These are phyloP conservation scores for Trichomonas vaginalis DNA, from an alignment of 208 protist genomes.

Conservation along the genomic window DNA sequence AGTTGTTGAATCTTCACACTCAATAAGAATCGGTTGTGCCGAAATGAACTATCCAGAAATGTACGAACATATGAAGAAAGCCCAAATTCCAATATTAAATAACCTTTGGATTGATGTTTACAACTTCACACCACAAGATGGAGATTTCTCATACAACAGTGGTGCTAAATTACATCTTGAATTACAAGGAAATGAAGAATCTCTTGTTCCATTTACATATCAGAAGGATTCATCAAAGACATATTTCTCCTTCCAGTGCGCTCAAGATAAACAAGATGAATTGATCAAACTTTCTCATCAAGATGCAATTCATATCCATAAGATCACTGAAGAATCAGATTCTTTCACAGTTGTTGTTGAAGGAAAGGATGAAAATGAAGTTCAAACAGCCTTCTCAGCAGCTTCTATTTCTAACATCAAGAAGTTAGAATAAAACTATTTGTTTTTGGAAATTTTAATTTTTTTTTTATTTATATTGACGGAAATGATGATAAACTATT, in stretches of 20 bases:
- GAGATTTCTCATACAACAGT: not conserved
- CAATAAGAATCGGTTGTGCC: not conserved
- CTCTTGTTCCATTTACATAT: not conserved
- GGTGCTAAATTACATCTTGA: not conserved
- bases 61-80: not conserved
- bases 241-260: not conserved
- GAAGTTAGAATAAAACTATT: not conserved
- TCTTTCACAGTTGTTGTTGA: not conserved
- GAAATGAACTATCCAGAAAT: not conserved
- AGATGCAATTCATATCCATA: not conserved
- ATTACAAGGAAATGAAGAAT: not conserved
- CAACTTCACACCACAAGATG: not conserved
- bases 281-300: not conserved
- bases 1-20: constrained; percentile 10
- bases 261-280: not conserved
- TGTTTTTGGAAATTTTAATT: no score
- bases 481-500: no score
- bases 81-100: not conserved
- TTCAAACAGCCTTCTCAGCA: not conserved
- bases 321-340: not conserved
- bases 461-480: no score
- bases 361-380: not conserved
- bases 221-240: not conserved
- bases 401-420: not conserved
- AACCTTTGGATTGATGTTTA: constrained; percentile 1